Evolutionary conservation across 768 basidiomycete species (phyloP).

Genomic region (Wakefieldia striispora): DNA sequence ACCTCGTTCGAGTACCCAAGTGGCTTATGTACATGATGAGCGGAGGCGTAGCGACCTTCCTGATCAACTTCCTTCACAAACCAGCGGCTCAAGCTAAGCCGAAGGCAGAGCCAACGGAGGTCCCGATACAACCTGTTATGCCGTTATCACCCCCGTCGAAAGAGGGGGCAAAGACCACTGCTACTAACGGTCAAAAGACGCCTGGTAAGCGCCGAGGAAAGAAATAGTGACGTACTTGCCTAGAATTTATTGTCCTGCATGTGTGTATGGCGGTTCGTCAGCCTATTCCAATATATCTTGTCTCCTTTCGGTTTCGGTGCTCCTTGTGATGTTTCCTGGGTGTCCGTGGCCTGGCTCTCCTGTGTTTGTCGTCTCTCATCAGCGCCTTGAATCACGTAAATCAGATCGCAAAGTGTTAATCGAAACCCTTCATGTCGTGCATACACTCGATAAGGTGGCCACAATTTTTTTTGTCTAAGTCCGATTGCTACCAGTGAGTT

Average conservation of each 20-base stretch:
- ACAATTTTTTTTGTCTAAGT: too few relatives aligned
- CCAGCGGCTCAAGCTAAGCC: constrained; percentile 6
- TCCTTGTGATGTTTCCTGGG: background rate
- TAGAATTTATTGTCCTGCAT: background rate
- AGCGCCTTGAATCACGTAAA: too few relatives aligned
- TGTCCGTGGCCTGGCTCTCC: too few relatives aligned
- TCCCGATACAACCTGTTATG: constrained; percentile 1
- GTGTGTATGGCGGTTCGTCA: background rate
- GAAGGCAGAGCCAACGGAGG: constrained; percentile 4
- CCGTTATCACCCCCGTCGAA: constrained; percentile 2
- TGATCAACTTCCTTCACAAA: constrained; percentile 65
- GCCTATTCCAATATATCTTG: background rate
- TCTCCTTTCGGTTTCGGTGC: background rate
- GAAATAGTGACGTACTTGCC: constrained; percentile 8
- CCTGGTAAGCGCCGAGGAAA: constrained; percentile 31
- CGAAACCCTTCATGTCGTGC: too few relatives aligned
- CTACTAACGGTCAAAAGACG: constrained; percentile 17
- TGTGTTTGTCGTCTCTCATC: too few relatives aligned
- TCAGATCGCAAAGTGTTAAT: too few relatives aligned
- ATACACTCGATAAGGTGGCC: too few relatives aligned
- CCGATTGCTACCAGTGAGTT: too few relatives aligned
- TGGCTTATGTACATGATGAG: constrained; percentile 69
- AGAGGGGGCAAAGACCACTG: constrained; percentile 13
- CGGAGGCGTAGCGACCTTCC: constrained; percentile 62
- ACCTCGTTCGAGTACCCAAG: constrained; percentile 56